phyloP scores from a whole-genome alignment of 2,329 filamentous ascomycete species.

The Zarea fungicola region DNA sequence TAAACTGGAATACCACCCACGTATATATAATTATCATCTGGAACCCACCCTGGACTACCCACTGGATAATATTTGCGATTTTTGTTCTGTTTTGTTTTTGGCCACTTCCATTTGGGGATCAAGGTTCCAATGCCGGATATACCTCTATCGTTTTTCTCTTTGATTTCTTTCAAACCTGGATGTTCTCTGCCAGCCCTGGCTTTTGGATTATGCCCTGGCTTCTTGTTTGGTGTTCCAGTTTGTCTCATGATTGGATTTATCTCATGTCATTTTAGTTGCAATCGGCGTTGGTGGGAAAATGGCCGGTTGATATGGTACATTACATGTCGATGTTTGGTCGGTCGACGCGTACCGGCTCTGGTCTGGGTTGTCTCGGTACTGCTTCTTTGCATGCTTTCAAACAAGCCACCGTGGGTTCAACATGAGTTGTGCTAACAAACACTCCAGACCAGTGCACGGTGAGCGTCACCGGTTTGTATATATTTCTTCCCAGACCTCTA shows the following conservation, averaged over 20 bases:
- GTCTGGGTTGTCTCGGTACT: slow-evolving; percentile 1
- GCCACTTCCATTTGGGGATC: slow-evolving; percentile 20
- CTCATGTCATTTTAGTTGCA: background rate
- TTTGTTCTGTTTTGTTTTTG: slow-evolving; percentile 17
- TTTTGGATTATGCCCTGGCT: background rate
- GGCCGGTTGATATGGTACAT: slow-evolving; percentile 1
- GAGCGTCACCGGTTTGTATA: slow-evolving; percentile 48
- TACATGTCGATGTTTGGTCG: slow-evolving; percentile 3
- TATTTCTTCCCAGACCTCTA: slow-evolving; percentile 41
- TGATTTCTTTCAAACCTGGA: slow-evolving; percentile 7
- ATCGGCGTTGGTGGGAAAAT: slow-evolving; percentile 12
- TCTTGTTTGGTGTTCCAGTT: background rate
- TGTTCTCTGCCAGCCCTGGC: slow-evolving; percentile 6
- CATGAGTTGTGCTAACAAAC: background rate
- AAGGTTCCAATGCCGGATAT: slow-evolving; percentile 16
- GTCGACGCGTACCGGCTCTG: background rate
- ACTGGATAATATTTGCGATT: slow-evolving; percentile 18
- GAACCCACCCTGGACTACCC: slow-evolving; percentile 10
- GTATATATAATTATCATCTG: slow-evolving; percentile 5
- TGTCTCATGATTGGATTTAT: slow-evolving; percentile 8
- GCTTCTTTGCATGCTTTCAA: too few species aligned
- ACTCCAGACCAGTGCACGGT: slow-evolving; percentile 50
- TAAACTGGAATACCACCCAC: slow-evolving; percentile 5
- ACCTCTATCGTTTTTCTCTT: slow-evolving; percentile 5
- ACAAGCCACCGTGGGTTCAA: too few species aligned